Evolutionary conservation across 1,284 basidiomycete species (phyloP).

Genomic region (Inonotus obliquus): DNA sequence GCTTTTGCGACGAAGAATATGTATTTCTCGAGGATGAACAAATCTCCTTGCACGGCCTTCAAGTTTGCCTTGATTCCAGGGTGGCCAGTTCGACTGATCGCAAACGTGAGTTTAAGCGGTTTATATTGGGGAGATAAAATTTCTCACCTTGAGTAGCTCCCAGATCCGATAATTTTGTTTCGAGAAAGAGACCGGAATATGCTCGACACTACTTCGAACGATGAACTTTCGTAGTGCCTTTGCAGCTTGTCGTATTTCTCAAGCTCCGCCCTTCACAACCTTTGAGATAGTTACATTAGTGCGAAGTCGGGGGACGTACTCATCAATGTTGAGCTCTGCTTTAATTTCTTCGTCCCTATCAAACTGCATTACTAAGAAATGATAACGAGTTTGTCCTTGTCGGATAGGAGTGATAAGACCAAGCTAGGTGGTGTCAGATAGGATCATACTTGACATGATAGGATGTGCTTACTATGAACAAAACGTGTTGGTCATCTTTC

Average conservation of each 20-base stretch:
- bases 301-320: slow-evolving; percentile 48
- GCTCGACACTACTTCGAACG: slow-evolving; percentile 93
- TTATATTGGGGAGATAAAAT: neutral
- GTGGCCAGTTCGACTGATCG: slow-evolving; percentile 62
- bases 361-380: slow-evolving; percentile 98
- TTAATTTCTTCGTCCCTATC: slow-evolving; percentile 96
- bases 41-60: slow-evolving; percentile 95
- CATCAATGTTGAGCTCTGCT: slow-evolving; percentile 89
- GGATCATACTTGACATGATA: slow-evolving; percentile 5
- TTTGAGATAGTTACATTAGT: neutral
- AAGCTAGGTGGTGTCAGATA: neutral
- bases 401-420: slow-evolving; percentile 90
- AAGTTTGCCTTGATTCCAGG: slow-evolving; percentile 94
- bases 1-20: slow-evolving; percentile 98
- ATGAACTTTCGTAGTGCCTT: slow-evolving; percentile 89
- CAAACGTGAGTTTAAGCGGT: neutral
- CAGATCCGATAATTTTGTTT: slow-evolving; percentile 88
- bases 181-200: slow-evolving; percentile 89
- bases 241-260: slow-evolving; percentile 79
- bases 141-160: slow-evolving; percentile 76
- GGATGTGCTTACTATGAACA: slow-evolving; percentile 74
- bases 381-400: slow-evolving; percentile 97
- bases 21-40: slow-evolving; percentile 98
- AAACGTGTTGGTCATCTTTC: slow-evolving; percentile 94
- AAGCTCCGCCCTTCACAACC: slow-evolving; percentile 56